Evolutionary conservation across 208 protist species (phyloP).

Genomic region (Tetramitus jugosus): DNA sequence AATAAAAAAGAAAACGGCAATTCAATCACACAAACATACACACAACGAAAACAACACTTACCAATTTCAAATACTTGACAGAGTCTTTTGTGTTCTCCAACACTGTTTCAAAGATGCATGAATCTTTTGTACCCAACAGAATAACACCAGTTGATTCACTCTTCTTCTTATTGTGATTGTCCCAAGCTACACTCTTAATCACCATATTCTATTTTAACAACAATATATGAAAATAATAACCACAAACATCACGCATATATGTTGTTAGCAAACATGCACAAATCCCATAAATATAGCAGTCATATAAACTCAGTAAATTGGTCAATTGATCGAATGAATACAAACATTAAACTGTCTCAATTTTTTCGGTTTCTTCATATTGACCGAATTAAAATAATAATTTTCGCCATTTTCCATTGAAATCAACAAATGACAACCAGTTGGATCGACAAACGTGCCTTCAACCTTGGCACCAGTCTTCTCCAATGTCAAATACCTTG

Average conservation of each 20-base stretch:
- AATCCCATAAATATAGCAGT: too few species aligned
- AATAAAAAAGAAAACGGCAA: too few species aligned
- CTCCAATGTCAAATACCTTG: too few species aligned
- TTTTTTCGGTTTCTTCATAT: conserved; percentile 43
- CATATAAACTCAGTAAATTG: too few species aligned
- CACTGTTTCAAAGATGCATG: conserved; percentile 46
- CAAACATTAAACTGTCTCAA: background rate
- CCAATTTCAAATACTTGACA: conserved; percentile 1
- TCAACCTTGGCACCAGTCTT: too few species aligned
- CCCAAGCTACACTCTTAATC: conserved; percentile 56
- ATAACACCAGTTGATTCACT: conserved; percentile 29
- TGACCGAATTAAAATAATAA: conserved; percentile 45
- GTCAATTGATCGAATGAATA: conserved; percentile 23
- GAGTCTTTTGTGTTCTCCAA: conserved; percentile 36
- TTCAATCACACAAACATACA: too few species aligned
- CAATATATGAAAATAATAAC: too few species aligned
- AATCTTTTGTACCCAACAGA: conserved; percentile 49
- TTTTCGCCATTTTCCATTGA: conserved; percentile 51
- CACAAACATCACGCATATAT: too few species aligned
- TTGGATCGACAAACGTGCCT: conserved; percentile 56
- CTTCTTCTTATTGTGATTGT: conserved; percentile 13
- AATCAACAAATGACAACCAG: conserved; percentile 51
- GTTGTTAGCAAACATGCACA: too few species aligned
- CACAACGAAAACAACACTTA: too few species aligned
- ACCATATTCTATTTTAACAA: too few species aligned